Evolutionary conservation across 108 stramenopile species (phyloP).

Genomic region (Aurantiochytrium sp.): DNA sequence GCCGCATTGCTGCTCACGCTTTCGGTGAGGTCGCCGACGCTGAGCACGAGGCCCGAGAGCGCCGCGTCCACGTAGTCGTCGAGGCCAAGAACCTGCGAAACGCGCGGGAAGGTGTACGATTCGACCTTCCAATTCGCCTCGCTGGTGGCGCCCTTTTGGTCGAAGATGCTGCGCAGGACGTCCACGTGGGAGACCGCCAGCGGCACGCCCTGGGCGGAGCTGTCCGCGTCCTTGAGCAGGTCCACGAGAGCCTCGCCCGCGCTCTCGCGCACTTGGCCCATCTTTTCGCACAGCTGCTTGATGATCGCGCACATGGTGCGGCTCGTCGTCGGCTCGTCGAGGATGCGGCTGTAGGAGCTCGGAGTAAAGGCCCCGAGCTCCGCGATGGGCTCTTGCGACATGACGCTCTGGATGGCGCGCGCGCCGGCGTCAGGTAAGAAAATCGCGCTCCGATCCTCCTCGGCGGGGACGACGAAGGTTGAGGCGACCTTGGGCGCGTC

Average conservation of each 20-base stretch:
- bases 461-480: background rate
- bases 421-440: background rate
- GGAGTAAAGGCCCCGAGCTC: background rate
- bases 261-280: background rate
- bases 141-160: background rate
- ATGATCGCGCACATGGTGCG: background rate
- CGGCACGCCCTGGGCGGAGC: background rate
- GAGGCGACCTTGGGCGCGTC: background rate
- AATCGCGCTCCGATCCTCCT: background rate
- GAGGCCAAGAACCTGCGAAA: background rate
- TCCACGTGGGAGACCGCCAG: background rate
- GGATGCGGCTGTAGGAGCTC: background rate
- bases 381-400: background rate
- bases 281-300: conserved; percentile 30
- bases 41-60: background rate
- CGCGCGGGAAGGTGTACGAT: background rate
- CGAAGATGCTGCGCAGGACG: background rate
- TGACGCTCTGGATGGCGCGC: conserved; percentile 4
- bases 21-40: conserved; percentile 15
- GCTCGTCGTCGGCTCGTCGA: background rate
- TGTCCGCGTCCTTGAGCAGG: background rate
- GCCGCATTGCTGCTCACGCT: conserved; percentile 17
- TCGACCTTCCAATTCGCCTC: conserved; percentile 22
- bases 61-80: background rate
- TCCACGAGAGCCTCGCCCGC: background rate